phyloP scores from a whole-genome alignment of 1,139 yeast species.

The Candida sp. region DNA sequence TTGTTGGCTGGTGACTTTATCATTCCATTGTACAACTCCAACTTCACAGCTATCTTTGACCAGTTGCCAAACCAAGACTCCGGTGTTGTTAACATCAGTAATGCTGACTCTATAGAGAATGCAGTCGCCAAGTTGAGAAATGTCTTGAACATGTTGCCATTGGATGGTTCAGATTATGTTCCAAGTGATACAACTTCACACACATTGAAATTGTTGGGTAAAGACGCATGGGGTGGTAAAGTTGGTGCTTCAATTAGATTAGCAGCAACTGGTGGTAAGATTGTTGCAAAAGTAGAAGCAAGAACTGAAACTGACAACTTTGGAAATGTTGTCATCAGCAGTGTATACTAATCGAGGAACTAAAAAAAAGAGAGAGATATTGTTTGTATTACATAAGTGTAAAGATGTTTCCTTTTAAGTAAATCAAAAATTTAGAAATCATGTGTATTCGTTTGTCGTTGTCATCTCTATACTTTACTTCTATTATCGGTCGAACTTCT shows the following conservation, averaged over 20 bases:
- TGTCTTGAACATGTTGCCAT: slow-evolving; percentile 76
- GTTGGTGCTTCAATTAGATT: slow-evolving; percentile 74
- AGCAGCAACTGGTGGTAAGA: slow-evolving; percentile 70
- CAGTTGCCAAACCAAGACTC: slow-evolving; percentile 51
- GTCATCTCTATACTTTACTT: slow-evolving; percentile 2
- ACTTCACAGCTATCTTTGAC: slow-evolving; percentile 78
- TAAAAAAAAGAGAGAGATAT: background rate
- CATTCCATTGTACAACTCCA: slow-evolving; percentile 76
- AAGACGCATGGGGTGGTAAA: slow-evolving; percentile 73
- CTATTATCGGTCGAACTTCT: background rate
- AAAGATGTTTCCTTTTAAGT: background rate
- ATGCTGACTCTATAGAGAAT: slow-evolving; percentile 36
- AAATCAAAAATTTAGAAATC: no score
- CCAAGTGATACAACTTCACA: slow-evolving; percentile 67
- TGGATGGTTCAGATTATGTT: slow-evolving; percentile 79
- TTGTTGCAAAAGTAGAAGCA: slow-evolving; percentile 78
- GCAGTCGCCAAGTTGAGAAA: slow-evolving; percentile 53
- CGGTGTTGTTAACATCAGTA: slow-evolving; percentile 39
- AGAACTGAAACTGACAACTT: slow-evolving; percentile 64
- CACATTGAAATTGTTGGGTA: slow-evolving; percentile 81
- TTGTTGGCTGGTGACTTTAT: slow-evolving; percentile 84
- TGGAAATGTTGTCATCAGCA: slow-evolving; percentile 50
- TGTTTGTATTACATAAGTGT: background rate
- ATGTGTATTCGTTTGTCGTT: no score
- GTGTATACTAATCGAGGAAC: slow-evolving; percentile 21